Percentiles rank a stretch among this genome's conserved stretches.
These are phyloP conservation scores for Penicillium coprophilum DNA, from an alignment of 495 filamentous ascomycete genomes.

Conservation along the genomic window DNA sequence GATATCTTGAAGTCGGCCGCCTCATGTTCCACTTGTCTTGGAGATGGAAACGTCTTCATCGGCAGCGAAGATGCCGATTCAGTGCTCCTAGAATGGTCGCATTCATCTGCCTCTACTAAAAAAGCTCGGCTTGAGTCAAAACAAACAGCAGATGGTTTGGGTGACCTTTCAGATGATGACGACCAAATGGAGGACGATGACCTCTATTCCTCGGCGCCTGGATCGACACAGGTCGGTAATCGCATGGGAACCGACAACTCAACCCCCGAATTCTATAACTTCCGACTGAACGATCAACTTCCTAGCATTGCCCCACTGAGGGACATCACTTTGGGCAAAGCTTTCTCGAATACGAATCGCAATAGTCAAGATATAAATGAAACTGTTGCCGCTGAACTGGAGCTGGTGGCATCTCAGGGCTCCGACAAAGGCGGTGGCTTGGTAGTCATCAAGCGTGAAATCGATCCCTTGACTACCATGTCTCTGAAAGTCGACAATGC, in stretches of 20 bases:
- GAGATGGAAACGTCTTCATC: conserved; percentile 72
- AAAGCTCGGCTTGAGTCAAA: conserved; percentile 50
- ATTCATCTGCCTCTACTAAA: conserved; percentile 49
- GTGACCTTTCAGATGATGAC: conserved; percentile 37
- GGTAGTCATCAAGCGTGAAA: conserved; percentile 69
- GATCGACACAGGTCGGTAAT: conserved; percentile 20
- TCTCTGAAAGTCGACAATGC: conserved; percentile 42
- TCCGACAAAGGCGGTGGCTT: conserved; percentile 67
- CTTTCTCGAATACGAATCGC: conserved; percentile 16
- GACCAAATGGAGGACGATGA: conserved; percentile 70
- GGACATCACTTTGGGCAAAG: conserved; percentile 63
- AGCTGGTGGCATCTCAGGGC: conserved; percentile 72
- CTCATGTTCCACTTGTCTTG: conserved; percentile 67
- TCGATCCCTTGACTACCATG: conserved; percentile 67
- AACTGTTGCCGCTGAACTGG: conserved; percentile 56
- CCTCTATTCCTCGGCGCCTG: conserved; percentile 56
- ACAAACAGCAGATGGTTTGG: conserved; percentile 46
- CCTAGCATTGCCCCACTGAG: conserved; percentile 75
- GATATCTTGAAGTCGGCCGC: conserved; percentile 59
- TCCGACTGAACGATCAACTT: conserved; percentile 74
- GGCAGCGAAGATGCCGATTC: conserved; percentile 87
- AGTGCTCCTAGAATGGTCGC: conserved; percentile 73
- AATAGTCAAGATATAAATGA: conserved; percentile 17
- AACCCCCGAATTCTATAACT: conserved; percentile 60
- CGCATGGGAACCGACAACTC: conserved; percentile 23